Base-by-base conservation (phyloP, 768 basidiomycete species). In the Gloeopeniophorella convolvens region DNA sequence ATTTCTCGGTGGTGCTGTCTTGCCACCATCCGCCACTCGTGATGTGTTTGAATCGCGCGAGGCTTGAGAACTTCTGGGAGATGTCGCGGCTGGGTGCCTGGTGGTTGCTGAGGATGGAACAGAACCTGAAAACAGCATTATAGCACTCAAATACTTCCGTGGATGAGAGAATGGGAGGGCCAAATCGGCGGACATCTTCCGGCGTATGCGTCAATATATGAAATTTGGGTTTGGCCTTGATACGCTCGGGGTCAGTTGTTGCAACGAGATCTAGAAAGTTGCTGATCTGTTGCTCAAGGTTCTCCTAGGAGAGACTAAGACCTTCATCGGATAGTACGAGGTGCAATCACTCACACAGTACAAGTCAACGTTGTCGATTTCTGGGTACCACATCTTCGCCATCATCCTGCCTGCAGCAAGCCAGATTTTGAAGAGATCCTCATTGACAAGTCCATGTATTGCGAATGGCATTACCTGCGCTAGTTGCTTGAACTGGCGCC, bases 141-240 rank as follows among this genome's bases (percentile, higher is more conserved):
- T 64, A 76, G 41, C 62, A 65, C 51, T 75, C 73, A 52, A 65
- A 72, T 0, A 60, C 44, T 51, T 75, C 72, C 0, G 70, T 74
- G 1, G 70, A 62, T 31, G 56, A 64, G 0, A 60, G 49, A 16
- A 71, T 58, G 0, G 61, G 54, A 0, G 70, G 72, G 9, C 72
- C 70, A 58, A 64, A 66, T 0, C 60, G 47, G 2, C 52, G 52
- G n/a, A 58, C 52, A 36, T 61, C 51, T 27, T 54, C 36, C 1
- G 40, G 31, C 4, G 53, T 21, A 40, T 61, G 59, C 2, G 45
- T 21, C 15, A 61, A 33, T 3, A 55, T 7, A 35, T 60, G 60
- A 13, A 60, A 41, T 30, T 61, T 61, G n/a, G 34, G 15, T 28
- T 60, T 61, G 7, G 20, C 9, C 11, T 58, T 28, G 12, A 59